Evolutionary conservation across 352 stramenopile genomes (phyloP).

Genomic region (Phytophthora uliginosa): DNA sequence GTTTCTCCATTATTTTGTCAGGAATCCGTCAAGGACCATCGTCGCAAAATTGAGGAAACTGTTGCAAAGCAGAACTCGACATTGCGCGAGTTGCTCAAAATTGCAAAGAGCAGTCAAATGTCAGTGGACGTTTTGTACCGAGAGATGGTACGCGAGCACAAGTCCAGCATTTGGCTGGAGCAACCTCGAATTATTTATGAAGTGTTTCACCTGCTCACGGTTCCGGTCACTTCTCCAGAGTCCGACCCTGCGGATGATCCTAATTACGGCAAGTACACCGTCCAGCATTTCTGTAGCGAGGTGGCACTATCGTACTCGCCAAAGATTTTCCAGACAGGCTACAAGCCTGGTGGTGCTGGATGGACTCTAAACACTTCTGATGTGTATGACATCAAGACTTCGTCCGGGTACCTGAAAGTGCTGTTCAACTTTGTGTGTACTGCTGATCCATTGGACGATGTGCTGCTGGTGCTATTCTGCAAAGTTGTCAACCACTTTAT

Average conservation of each 20-base stretch:
- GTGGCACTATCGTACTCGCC: slow-evolving; percentile 80
- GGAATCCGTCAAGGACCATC: slow-evolving; percentile 90
- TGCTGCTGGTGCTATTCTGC: slow-evolving; percentile 87
- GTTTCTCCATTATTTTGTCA: slow-evolving; percentile 23
- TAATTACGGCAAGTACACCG: slow-evolving; percentile 85
- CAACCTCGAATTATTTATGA: slow-evolving; percentile 88
- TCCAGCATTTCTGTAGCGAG: slow-evolving; percentile 90
- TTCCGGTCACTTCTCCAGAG: slow-evolving; percentile 46
- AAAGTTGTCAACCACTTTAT: slow-evolving; percentile 90
- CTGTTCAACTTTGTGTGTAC: slow-evolving; percentile 88
- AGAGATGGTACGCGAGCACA: slow-evolving; percentile 79
- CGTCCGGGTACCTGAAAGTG: slow-evolving; percentile 80
- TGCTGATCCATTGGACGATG: slow-evolving; percentile 72
- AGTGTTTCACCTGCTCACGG: slow-evolving; percentile 78
- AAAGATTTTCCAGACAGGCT: slow-evolving; percentile 79
- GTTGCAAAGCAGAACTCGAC: slow-evolving; percentile 68
- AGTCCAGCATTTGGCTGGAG: slow-evolving; percentile 78
- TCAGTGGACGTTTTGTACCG: slow-evolving; percentile 82
- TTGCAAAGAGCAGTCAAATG: slow-evolving; percentile 75
- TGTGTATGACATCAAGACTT: slow-evolving; percentile 61
- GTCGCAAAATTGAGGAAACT: slow-evolving; percentile 86
- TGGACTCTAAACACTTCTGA: slow-evolving; percentile 52
- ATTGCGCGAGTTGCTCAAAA: slow-evolving; percentile 67
- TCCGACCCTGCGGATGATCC: slow-evolving; percentile 52
- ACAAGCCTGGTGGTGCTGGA: slow-evolving; percentile 40